Evolutionary conservation across 2,329 filamentous ascomycete species (phyloP).

Genomic region (Plectosphaerella plurivora): DNA sequence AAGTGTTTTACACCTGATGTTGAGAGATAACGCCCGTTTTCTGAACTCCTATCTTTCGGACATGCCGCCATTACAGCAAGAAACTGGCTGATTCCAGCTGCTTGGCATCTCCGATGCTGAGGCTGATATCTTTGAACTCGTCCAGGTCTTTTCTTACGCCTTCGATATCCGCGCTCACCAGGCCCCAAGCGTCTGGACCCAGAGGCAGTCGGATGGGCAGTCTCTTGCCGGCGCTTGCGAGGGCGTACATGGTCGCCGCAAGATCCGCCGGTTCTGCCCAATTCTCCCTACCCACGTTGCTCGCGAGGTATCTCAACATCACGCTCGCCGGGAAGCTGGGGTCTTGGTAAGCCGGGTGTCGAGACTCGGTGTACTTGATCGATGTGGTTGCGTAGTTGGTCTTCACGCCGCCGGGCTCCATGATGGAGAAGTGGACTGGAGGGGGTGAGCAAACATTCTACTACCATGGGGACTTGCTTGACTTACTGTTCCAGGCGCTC

Average conservation of each 20-base stretch:
- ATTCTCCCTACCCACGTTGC: background rate
- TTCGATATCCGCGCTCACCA: conserved; percentile 25
- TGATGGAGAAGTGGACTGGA: conserved; percentile 32
- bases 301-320: conserved; percentile 2
- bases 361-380: conserved; percentile 6
- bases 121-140: conserved; percentile 26
- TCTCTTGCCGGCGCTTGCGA: conserved; percentile 24
- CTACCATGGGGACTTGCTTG: background rate
- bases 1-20: no score
- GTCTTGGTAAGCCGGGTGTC: conserved; percentile 32
- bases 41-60: no score
- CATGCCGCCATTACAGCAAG: background rate
- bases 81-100: background rate
- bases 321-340: conserved; percentile 22
- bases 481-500: conserved; percentile 34
- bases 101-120: conserved; percentile 1
- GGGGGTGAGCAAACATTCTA: background rate
- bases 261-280: conserved; percentile 25
- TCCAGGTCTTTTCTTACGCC: conserved; percentile 23
- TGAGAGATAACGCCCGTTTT: no score
- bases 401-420: conserved; percentile 35
- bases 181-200: conserved; percentile 29
- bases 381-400: conserved; percentile 25
- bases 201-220: conserved; percentile 37
- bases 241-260: conserved; percentile 27